Base-by-base conservation (phyloP, 1,284 basidiomycete species). In the Marasmius oreades region DNA sequence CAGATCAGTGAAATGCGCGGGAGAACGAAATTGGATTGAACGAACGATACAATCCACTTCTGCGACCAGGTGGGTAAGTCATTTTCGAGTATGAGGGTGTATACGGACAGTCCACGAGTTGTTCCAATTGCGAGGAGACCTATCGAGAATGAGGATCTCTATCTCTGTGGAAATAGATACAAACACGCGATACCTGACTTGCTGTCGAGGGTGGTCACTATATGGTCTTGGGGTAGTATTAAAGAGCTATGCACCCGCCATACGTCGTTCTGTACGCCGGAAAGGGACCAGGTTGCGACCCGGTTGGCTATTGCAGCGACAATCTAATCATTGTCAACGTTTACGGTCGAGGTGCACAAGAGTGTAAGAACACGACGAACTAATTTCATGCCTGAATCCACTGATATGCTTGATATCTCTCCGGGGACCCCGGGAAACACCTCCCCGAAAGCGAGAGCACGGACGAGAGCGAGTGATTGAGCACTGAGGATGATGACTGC, bases 231-330 rank as follows among this genome's bases (percentile, higher is more conserved):
- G 1, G 82, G 77, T 46, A 89, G 76, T 18, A 78, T 66, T 10
- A 93, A 78, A 18, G 88, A 87, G 2, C 92, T 93, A 67, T 93
- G 92, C 3, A 93, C 78, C 43, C 84, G 80, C 88, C 89, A 92
- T 6, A 76, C 73, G 61, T 82, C 77, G 48, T 77, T 73, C 60
- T 80, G 77, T 24, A 78, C 74, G 37, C 80, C 85, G 31, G 88
- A 88, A 51, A 88, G 75, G 26, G 79, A 79, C 90, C 90, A 93
- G 37, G 83, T 81, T 52, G 86, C 89, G 53, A 93, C 72, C 52
- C 81, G 80, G 28, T 76, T 75, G 59, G 78, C 80, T 66, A 85
- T 80, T 57, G 88, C 81, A 50, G 87, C 88, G 48, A 88, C 80
- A 60, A 92, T 81, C 90, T 92, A 64, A 55, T 28, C 55, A 62